Conservation (phyloP, 306 rosid genomes). For the Coriaria nepalensis region DNA sequence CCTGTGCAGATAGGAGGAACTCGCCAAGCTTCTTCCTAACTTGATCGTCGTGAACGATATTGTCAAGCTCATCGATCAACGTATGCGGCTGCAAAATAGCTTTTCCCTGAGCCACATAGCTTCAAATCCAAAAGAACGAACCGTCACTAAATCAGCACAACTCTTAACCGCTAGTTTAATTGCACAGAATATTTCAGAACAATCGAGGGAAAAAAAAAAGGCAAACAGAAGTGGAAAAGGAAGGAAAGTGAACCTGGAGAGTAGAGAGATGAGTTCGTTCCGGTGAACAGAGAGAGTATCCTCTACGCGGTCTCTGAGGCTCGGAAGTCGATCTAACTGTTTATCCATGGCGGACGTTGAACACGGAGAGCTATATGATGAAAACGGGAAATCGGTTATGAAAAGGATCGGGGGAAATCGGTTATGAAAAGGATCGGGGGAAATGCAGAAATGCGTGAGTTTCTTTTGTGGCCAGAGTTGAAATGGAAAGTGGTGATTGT, state of each 20-base stretch:
- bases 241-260: conserved; percentile 49
- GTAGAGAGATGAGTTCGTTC: conserved; percentile 71
- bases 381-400: neutral
- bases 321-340: conserved; percentile 48
- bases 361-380: neutral
- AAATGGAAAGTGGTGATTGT: too few species aligned
- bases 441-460: too few species aligned
- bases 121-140: conserved; percentile 10
- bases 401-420: neutral
- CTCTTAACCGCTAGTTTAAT: neutral
- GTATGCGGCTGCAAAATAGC: conserved; percentile 82
- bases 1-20: conserved; percentile 48
- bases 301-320: conserved; percentile 68
- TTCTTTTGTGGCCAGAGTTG: too few species aligned
- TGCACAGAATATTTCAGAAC: neutral
- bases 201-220: too few species aligned
- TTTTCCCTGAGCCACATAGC: conserved; percentile 82
- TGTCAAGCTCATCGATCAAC: conserved; percentile 67
- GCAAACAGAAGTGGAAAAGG: neutral
- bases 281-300: conserved; percentile 80
- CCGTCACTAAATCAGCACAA: conserved; percentile 2
- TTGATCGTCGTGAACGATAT: conserved; percentile 24
- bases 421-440: neutral
- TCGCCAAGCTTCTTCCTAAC: conserved; percentile 22
- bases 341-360: conserved; percentile 36